Evolutionary conservation across 768 basidiomycete species (phyloP), one percentile per base, ranked within the genome.

Genomic region (Boletellus ananas): DNA sequence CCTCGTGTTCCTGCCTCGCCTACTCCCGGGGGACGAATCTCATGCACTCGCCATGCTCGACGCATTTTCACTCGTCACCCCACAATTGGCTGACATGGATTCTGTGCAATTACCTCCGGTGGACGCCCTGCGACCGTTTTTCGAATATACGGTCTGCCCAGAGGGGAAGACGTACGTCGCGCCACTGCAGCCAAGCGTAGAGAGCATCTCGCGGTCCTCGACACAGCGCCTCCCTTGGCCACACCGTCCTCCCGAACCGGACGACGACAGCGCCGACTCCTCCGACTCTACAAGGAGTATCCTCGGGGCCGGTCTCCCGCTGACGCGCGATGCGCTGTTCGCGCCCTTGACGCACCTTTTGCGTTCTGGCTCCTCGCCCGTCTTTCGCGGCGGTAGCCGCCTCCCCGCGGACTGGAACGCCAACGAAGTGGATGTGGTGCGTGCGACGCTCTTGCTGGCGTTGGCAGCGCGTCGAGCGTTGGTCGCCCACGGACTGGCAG

Each of bases 21-120:
- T 85, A 20, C 70, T 83, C 12, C 87, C 86, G 0, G 91, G 92
- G 12, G 87, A 94, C 55, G 93, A 94, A 62, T 78, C 78, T 1
- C 60, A 70, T 33, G 84, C 79, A 0, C 56, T 72, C 20, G 63
- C 62, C 20, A 68, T 80, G 47, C 51, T 82, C 20, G 65, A 57
- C 7, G 14, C 52, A 0, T 51, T 64, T 16, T 42, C 46, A 0
- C 42, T 50, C 9, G 54, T 64, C 36, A 59, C 55, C 3, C 57
- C 66, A 0, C 52, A 46, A 10, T 56, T 64, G 1, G 27, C 49
- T n/a, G 56, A 54, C 1, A 1, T 55, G 35, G 51, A 60, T 20
- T 61, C 55, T 9, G 18, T 4, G 64, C 78, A 6, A 13, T 33
- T 61, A 8, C 42, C 47, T 8, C 29, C 35, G 6, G 20, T 58